Evolutionary conservation across 768 basidiomycete species (phyloP).

Genomic region (Auriscalpium microsporum): DNA sequence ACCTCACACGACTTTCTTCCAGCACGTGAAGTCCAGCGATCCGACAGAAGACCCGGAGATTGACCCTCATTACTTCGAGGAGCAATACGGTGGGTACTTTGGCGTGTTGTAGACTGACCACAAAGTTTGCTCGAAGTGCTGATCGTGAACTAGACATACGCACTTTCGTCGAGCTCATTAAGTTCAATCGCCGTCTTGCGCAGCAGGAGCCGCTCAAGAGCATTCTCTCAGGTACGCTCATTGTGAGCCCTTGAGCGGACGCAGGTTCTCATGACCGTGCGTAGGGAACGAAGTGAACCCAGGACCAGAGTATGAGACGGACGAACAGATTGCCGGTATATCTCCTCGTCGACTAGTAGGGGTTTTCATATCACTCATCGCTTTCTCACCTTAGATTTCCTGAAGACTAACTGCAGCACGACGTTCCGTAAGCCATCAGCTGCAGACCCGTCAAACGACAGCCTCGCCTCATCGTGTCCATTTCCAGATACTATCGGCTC

Average conservation of each 20-base stretch:
- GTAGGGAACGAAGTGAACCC: slow-evolving; percentile 6
- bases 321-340: slow-evolving; percentile 8
- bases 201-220: slow-evolving; percentile 15
- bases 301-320: slow-evolving; percentile 8
- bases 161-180: slow-evolving; percentile 12
- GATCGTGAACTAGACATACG: slow-evolving; percentile 1
- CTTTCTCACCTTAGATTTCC: neutral
- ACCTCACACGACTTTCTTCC: neutral
- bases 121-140: neutral
- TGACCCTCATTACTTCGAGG: slow-evolving; percentile 16
- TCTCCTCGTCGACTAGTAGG: neutral
- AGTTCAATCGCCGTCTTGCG: slow-evolving; percentile 13
- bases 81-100: slow-evolving; percentile 9
- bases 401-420: neutral
- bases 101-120: neutral
- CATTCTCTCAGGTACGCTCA: slow-evolving; percentile 2
- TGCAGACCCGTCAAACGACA: too few species aligned
- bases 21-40: slow-evolving; percentile 13
- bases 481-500: slow-evolving; percentile 8
- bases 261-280: neutral
- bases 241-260: neutral
- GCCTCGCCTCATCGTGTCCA: neutral
- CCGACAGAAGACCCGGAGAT: slow-evolving; percentile 8
- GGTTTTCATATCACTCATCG: neutral
- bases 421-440: slow-evolving; percentile 2